phyloP scores from a whole-genome alignment of 1,139 yeast species.

The Saccharomycopsis crataegensis region DNA sequence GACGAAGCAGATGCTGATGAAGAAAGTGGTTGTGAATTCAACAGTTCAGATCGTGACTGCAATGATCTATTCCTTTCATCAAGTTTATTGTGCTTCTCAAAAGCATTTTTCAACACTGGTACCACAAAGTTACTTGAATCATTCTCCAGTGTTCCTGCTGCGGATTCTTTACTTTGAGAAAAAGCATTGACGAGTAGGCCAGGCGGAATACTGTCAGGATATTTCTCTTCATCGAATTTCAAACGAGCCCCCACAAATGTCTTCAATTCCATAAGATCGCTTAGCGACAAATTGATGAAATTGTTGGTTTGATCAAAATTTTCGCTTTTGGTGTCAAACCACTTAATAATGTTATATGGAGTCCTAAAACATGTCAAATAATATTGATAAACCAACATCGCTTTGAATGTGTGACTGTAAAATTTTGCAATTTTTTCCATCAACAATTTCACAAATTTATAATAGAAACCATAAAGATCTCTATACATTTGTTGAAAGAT shows the following conservation, averaged over 20 bases:
- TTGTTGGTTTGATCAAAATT: slow-evolving; percentile 2
- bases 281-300: slow-evolving; percentile 2
- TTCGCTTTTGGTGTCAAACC: slow-evolving; percentile 5
- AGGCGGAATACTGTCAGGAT: slow-evolving; percentile 8
- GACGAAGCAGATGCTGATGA: no score
- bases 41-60: no score
- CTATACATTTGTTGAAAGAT: slow-evolving; percentile 11
- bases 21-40: no score
- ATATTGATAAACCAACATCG: slow-evolving; percentile 13
- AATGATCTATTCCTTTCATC: no score
- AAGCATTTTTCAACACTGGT: no score
- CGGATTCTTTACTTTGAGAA: no score
- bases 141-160: no score
- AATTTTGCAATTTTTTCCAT: slow-evolving; percentile 15
- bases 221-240: slow-evolving; percentile 7
- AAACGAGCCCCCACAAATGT: background rate
- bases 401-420: slow-evolving; percentile 13
- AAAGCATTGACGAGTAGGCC: background rate
- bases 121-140: no score
- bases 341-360: slow-evolving; percentile 7
- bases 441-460: slow-evolving; percentile 10
- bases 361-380: slow-evolving; percentile 13
- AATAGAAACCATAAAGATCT: slow-evolving; percentile 7
- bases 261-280: slow-evolving; percentile 7
- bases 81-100: no score